Conservation (phyloP, 345 rosid species). For the Brassica rapa region DNA sequence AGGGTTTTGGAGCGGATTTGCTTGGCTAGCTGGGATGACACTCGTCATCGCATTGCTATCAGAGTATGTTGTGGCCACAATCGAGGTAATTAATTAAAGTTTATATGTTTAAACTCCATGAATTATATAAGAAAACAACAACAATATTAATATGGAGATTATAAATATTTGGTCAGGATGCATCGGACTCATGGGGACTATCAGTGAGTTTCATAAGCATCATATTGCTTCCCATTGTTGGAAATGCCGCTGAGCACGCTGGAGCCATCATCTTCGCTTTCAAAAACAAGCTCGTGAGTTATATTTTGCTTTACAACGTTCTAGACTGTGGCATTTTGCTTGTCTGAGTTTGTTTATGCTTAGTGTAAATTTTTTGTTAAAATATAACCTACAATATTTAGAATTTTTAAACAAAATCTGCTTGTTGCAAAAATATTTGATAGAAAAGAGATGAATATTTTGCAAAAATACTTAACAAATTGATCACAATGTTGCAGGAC, state of each 20-base stretch:
- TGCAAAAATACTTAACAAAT: not conserved
- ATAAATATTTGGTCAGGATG: slow-evolving; percentile 47
- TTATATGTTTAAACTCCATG: not conserved
- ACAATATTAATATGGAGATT: not conserved
- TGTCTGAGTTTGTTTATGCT: not conserved
- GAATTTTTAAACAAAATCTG: not conserved
- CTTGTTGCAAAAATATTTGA: not conserved
- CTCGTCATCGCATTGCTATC: slow-evolving; percentile 68
- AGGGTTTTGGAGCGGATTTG: slow-evolving; percentile 81
- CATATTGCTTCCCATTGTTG: slow-evolving; percentile 85
- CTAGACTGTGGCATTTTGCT: not conserved
- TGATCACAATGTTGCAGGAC: slow-evolving; percentile 51
- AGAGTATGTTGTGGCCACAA: slow-evolving; percentile 77
- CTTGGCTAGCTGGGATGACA: slow-evolving; percentile 89
- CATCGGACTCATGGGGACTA: slow-evolving; percentile 85
- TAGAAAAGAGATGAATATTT: not conserved
- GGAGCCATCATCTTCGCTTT: slow-evolving; percentile 93
- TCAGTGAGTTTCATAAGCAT: slow-evolving; percentile 89
- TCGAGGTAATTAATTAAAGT: slow-evolving; percentile 54
- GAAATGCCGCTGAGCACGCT: slow-evolving; percentile 96
- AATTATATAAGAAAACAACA: not conserved
- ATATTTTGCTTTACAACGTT: not conserved
- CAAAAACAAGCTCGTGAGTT: slow-evolving; percentile 78
- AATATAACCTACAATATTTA: no score
- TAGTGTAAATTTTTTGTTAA: not conserved